A percentile compares a stretch with the other conserved stretches of the same genome.
Conservation (phyloP, 78 protist species). For the Goniomonas avonlea region DNA sequence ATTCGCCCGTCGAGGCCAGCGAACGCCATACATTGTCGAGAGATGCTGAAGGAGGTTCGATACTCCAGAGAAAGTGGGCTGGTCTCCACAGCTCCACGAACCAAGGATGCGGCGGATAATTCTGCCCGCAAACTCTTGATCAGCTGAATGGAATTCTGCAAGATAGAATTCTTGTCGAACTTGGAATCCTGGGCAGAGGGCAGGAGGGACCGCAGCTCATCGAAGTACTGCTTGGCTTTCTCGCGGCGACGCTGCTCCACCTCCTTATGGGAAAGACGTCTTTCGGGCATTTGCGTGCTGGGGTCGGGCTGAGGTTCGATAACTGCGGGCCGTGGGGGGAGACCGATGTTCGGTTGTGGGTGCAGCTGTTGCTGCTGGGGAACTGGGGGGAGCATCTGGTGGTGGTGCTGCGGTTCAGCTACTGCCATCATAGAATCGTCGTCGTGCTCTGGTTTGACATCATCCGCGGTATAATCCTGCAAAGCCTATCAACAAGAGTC, state of each 20-base stretch:
- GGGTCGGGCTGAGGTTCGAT: too few relatives aligned
- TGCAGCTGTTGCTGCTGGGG: too few relatives aligned
- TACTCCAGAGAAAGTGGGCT: background rate
- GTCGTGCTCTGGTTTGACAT: too few relatives aligned
- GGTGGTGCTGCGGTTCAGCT: too few relatives aligned
- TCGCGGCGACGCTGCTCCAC: constrained; percentile 15
- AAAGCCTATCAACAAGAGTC: too few relatives aligned
- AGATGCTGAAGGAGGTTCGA: background rate
- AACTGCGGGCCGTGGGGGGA: too few relatives aligned
- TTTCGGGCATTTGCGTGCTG: too few relatives aligned
- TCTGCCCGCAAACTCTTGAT: background rate
- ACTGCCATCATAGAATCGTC: too few relatives aligned
- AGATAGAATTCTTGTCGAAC: constrained; percentile 1
- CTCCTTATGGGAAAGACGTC: constrained; percentile 24
- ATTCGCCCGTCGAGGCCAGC: constrained; percentile 2
- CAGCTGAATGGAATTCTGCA: background rate
- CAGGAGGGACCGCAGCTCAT: constrained; percentile 10
- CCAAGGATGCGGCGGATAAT: background rate
- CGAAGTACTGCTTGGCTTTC: constrained; percentile 22
- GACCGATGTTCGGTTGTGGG: too few relatives aligned
- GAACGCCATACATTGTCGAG: constrained; percentile 1
- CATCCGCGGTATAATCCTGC: too few relatives aligned
- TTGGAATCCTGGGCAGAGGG: constrained; percentile 14
- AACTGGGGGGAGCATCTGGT: too few relatives aligned
- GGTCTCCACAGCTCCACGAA: background rate